Conservation (phyloP, 2,329 filamentous ascomycete species). For the Claviceps pazoutovae region DNA sequence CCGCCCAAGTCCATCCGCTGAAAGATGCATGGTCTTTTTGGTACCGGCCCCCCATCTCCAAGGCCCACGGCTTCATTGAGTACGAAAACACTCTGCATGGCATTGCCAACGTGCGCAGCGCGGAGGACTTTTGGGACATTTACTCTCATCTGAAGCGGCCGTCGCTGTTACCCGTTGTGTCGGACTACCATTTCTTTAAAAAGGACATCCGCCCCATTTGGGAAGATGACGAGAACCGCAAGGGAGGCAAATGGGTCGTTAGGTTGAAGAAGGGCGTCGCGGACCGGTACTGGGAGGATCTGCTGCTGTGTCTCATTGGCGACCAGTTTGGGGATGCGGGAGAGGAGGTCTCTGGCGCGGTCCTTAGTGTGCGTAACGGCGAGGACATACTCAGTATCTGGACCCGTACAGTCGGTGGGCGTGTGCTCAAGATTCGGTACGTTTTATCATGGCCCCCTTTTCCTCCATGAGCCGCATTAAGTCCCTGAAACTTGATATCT, state of each 20-base stretch:
- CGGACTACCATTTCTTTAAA: conserved; percentile 96
- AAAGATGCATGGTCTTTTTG: conserved; percentile 91
- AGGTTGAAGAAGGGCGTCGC: conserved; percentile 93
- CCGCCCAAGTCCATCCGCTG: conserved; percentile 39
- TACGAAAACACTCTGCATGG: conserved; percentile 94
- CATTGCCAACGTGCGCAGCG: conserved; percentile 67
- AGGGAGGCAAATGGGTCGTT: conserved; percentile 94
- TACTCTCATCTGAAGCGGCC: conserved; percentile 84
- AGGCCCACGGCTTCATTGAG: conserved; percentile 74
- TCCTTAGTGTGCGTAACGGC: conserved; percentile 84
- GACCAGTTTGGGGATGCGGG: conserved; percentile 87
- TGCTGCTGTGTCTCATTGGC: conserved; percentile 78
- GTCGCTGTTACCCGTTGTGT: conserved; percentile 76
- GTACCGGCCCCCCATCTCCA: conserved; percentile 92
- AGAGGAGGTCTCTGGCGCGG: conserved; percentile 89
- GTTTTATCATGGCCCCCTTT: neutral
- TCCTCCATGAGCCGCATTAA: neutral
- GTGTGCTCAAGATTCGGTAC: conserved; percentile 91
- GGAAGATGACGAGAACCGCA: conserved; percentile 96
- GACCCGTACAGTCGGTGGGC: conserved; percentile 84
- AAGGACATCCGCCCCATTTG: conserved; percentile 92
- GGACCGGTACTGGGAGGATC: conserved; percentile 93
- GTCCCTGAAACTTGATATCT: too few relatives aligned
- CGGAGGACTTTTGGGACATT: conserved; percentile 81
- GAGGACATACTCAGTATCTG: conserved; percentile 97